Evolutionary conservation across 1,139 yeast species (phyloP), one percentile per base, ranked within the genome.

Genomic region (Spencermartinsiella ligniputridi): DNA sequence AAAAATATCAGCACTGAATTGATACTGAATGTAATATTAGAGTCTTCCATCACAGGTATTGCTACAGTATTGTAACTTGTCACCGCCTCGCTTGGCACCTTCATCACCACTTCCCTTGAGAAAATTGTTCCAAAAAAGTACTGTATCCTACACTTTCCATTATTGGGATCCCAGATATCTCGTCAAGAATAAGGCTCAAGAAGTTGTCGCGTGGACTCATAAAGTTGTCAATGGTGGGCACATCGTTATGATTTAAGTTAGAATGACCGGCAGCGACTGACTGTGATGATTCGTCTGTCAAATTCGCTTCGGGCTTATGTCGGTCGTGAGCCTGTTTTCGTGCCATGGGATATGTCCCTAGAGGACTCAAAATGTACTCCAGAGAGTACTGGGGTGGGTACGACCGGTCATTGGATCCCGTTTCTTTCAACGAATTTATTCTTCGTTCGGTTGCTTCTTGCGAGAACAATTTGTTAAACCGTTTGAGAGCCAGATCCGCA

Each of bases 311-410:
- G 3, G 50, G 50, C 15, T 18, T 39, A 18, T 41, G 47, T 3
- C 15, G 32, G 21, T 47, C 50, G 12, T 27, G 17, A 11, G 45
- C 47, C 21, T 47, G 25, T 13, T 37, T 39, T 19, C 50, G 40
- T 6, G 51, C 51, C 40, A 47, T 21, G 4, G 50, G 51, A 32
- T 46, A 47, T 11, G 51, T 47, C n/a, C 51, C 51, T 13, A 47
- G 44, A 8, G 51, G 51, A 35, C 44, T 47, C 35, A 47, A 29
- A n/a, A 47, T 47, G 24, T 47, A 47, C 35, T 47, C 51, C 34
- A 47, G 42, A 3, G 50, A 47, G 20, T 22, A 47, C 39, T 46
- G 49, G n/a, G 50, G 49, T 13, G 50, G 48, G 15, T 19, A 17
- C 11, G 32, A 9, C 15, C 15, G 8, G 32, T 27, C 32, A n/a